A percentile compares a stretch with the other conserved stretches of the same genome.
Evolutionary conservation across 495 filamentous ascomycete genomes (phyloP).

Genomic region (Annulohypoxylon moriforme): DNA sequence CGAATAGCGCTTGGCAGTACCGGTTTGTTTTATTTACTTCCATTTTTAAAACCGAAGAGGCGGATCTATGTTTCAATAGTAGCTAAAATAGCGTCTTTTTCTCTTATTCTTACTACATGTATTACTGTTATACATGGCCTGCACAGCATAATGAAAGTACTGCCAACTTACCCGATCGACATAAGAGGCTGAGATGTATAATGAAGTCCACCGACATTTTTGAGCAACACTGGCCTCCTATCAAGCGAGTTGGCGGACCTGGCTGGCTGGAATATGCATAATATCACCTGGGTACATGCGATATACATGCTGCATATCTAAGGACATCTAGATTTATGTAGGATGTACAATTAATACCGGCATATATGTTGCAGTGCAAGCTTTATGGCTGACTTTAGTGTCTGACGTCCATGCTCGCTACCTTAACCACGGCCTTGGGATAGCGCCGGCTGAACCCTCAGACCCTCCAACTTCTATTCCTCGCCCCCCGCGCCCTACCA

Average conservation of each 20-base stretch:
- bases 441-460: not conserved
- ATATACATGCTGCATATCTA: conserved; percentile 7
- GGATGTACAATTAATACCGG: conserved; percentile 31
- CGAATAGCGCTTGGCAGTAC: conserved; percentile 19
- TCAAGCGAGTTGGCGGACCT: conserved; percentile 5
- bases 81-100: not conserved
- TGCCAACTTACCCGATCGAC: conserved; percentile 15
- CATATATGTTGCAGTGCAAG: conserved; percentile 23
- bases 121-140: conserved; percentile 1
- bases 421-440: conserved; percentile 40
- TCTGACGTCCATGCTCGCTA: conserved; percentile 33
- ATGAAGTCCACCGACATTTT: conserved; percentile 24
- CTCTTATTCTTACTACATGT: conserved; percentile 1
- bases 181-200: conserved; percentile 31
- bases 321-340: conserved; percentile 14
- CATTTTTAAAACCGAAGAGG: conserved; percentile 23
- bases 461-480: not conserved
- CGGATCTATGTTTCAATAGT: conserved; percentile 34
- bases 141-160: not conserved
- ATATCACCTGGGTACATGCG: not conserved
- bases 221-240: not conserved
- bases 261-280: not conserved
- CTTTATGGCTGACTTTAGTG: conserved; percentile 7
- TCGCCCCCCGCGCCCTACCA: conserved; percentile 7
- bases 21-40: conserved; percentile 21